Conservation (phyloP, 1,284 basidiomycete species). For the Heterobasidion irregulare region DNA sequence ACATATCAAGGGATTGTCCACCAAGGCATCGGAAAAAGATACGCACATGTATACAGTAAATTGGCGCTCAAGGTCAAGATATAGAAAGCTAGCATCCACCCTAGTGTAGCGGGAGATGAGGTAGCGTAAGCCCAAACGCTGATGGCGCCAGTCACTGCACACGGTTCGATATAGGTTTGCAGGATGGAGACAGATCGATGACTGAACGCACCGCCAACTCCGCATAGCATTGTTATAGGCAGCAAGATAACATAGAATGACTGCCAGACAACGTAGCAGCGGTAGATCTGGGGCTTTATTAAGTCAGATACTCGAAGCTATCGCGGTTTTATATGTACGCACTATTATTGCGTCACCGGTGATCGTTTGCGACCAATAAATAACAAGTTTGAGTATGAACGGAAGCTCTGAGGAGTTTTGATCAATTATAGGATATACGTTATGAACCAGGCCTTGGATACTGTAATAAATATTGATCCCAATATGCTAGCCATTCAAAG, state of each 20-base stretch:
- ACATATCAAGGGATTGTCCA: too few relatives aligned
- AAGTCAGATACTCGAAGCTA: too few relatives aligned
- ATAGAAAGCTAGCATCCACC: constrained; percentile 23
- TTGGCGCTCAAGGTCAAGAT: constrained; percentile 21
- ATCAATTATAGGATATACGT: too few relatives aligned
- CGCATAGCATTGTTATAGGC: constrained; percentile 17
- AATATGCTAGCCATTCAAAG: too few relatives aligned
- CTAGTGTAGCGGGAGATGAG: constrained; percentile 15
- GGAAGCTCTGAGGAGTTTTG: too few relatives aligned
- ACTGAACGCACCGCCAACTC: constrained; percentile 11
- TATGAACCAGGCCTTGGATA: too few relatives aligned
- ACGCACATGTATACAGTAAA: constrained; percentile 21
- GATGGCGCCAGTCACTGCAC: constrained; percentile 9
- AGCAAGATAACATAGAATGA: constrained; percentile 7
- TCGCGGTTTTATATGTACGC: too few relatives aligned
- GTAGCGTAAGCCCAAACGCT: constrained; percentile 10
- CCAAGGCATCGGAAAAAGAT: background rate
- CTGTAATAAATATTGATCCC: too few relatives aligned
- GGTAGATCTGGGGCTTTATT: constrained; percentile 16
- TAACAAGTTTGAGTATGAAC: too few relatives aligned
- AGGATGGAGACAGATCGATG: background rate
- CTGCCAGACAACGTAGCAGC: constrained; percentile 1
- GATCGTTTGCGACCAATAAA: too few relatives aligned
- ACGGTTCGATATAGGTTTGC: too few relatives aligned
- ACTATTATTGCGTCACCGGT: too few relatives aligned